A percentile compares a stretch with the other conserved stretches of the same genome.
phyloP scores from a whole-genome alignment of 192 early-diverging fungal species.

The Pecoramyces ruminantium region DNA sequence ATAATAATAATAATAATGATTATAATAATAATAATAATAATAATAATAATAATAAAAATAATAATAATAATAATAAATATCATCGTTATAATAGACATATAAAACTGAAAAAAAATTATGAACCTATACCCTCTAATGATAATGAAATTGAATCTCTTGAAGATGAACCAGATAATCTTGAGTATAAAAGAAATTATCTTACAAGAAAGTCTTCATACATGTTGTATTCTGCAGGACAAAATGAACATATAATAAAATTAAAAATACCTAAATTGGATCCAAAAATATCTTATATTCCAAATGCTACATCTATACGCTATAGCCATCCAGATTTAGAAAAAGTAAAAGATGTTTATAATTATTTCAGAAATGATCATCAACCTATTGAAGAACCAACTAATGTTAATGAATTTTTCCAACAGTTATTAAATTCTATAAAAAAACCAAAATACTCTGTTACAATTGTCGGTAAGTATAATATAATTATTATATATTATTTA shows the following conservation, averaged over 20 bases:
- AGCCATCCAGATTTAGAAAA: background rate
- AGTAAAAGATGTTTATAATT: background rate
- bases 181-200: background rate
- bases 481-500: no score
- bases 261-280: background rate
- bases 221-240: background rate
- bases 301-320: background rate
- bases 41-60: background rate
- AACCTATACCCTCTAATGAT: background rate
- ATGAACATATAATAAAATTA: background rate
- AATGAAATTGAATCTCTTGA: background rate
- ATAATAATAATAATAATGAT: no score
- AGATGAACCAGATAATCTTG: background rate
- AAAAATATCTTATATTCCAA: background rate
- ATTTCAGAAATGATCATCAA: background rate
- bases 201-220: background rate
- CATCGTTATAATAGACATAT: background rate
- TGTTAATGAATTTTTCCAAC: background rate
- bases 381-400: background rate
- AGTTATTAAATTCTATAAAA: background rate
- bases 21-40: no score
- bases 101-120: background rate
- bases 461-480: background rate
- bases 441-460: background rate
- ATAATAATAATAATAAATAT: background rate